A percentile compares a stretch with the other conserved stretches of the same genome.
phyloP scores from a whole-genome alignment of 768 basidiomycete genomes.

The Sarcodon sp. region DNA sequence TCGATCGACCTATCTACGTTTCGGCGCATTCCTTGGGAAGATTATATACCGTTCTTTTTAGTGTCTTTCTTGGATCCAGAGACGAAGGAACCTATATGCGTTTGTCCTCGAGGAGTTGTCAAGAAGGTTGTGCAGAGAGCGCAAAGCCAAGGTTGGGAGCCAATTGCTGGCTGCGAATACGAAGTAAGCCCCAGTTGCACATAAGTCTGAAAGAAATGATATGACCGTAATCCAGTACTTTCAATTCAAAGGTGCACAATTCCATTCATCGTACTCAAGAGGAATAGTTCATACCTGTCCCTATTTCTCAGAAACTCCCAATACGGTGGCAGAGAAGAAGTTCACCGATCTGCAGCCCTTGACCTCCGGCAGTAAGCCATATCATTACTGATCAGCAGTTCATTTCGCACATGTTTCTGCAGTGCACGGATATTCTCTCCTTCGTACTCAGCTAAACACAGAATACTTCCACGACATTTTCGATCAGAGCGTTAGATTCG shows the following conservation, averaged over 20 bases:
- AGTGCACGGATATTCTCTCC: slow-evolving; percentile 97
- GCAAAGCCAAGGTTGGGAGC: slow-evolving; percentile 35
- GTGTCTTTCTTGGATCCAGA: slow-evolving; percentile 85
- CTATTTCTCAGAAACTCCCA: slow-evolving; percentile 56
- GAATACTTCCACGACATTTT: slow-evolving; percentile 86
- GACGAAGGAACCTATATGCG: slow-evolving; percentile 60
- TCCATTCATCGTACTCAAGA: background rate
- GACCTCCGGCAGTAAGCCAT: slow-evolving; percentile 82
- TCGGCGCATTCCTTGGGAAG: slow-evolving; percentile 86
- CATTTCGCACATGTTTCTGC: background rate
- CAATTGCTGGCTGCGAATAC: slow-evolving; percentile 85
- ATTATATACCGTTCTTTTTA: slow-evolving; percentile 87
- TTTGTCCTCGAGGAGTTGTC: slow-evolving; percentile 81
- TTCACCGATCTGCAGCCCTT: slow-evolving; percentile 65
- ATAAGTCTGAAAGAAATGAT: background rate
- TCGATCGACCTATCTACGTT: slow-evolving; percentile 78
- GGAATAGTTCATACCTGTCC: background rate
- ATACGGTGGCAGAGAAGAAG: slow-evolving; percentile 62
- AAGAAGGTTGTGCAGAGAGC: slow-evolving; percentile 41
- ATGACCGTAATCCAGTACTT: slow-evolving; percentile 45
- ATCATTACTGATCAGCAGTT: background rate
- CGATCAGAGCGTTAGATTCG: slow-evolving; percentile 59
- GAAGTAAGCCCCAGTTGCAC: slow-evolving; percentile 42
- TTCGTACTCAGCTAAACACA: slow-evolving; percentile 82
- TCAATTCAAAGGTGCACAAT: slow-evolving; percentile 65